Conservation (phyloP, 768 basidiomycete genomes). For the Psilocybe azurescens region DNA sequence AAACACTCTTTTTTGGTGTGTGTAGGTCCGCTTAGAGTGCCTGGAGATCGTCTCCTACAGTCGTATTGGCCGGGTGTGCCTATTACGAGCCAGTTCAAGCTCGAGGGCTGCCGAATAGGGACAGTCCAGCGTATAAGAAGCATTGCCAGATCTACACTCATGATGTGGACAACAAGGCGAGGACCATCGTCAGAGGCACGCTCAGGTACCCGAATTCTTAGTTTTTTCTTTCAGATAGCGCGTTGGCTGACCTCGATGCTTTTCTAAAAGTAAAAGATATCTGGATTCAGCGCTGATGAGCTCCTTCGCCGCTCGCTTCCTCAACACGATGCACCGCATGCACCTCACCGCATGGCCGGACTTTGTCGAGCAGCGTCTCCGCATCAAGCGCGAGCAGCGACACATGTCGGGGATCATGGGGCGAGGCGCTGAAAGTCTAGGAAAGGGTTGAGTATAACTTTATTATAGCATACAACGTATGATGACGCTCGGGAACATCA, state of each 20-base stretch:
- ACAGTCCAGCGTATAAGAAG: conserved; percentile 73
- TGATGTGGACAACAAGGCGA: conserved; percentile 35
- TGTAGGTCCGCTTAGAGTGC: conserved; percentile 11
- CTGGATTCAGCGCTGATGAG: conserved; percentile 85
- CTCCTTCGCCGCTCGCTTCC: conserved; percentile 67
- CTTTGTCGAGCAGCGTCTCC: conserved; percentile 35
- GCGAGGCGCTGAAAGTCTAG: too few species aligned
- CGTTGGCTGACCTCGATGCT: too few species aligned
- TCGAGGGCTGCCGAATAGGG: conserved; percentile 88
- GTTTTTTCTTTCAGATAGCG: background rate
- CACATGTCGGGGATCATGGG: background rate
- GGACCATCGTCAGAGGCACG: conserved; percentile 84
- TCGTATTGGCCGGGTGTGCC: conserved; percentile 69
- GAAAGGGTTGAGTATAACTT: too few species aligned
- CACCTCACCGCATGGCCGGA: conserved; percentile 42
- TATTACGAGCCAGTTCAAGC: conserved; percentile 58
- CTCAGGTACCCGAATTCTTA: conserved; percentile 59
- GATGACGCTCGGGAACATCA: too few species aligned
- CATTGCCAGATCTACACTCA: conserved; percentile 50
- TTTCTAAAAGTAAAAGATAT: conserved; percentile 55
- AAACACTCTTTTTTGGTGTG: background rate
- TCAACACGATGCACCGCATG: conserved; percentile 48
- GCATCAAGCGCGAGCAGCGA: conserved; percentile 21
- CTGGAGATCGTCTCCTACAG: conserved; percentile 56
- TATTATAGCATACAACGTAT: too few species aligned